Conservation (phyloP, 1,139 yeast genomes). For the Geotrichum klebahnii region DNA sequence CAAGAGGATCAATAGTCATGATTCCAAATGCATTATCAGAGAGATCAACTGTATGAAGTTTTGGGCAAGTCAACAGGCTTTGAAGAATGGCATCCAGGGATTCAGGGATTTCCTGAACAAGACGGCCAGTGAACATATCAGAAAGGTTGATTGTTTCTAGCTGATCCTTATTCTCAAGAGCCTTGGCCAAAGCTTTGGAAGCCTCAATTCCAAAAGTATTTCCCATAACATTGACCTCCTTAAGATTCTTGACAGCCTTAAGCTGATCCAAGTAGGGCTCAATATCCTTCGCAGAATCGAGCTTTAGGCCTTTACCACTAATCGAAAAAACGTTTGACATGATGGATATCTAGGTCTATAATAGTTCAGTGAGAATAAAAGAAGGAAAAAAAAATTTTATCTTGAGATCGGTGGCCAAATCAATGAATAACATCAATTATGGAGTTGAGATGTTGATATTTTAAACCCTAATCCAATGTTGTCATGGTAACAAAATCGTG, state of each 20-base stretch:
- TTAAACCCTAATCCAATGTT: not conserved
- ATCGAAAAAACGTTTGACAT: slow-evolving; percentile 45
- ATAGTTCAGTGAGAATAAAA: not conserved
- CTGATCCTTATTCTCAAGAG: slow-evolving; percentile 43
- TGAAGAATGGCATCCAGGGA: slow-evolving; percentile 71
- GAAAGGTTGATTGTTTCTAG: slow-evolving; percentile 72
- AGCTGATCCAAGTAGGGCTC: slow-evolving; percentile 59
- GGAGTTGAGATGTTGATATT: no score
- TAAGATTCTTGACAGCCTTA: slow-evolving; percentile 43
- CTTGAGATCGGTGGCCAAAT: slow-evolving; percentile 10
- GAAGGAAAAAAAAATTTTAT: not conserved
- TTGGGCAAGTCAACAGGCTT: slow-evolving; percentile 62
- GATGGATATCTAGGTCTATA: not conserved
- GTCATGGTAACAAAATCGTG: not conserved
- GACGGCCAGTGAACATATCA: slow-evolving; percentile 90
- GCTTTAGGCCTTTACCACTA: slow-evolving; percentile 72
- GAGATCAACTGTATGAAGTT: slow-evolving; percentile 69
- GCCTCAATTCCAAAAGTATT: slow-evolving; percentile 93
- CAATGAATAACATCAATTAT: no score
- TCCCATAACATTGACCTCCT: slow-evolving; percentile 77
- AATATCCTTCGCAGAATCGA: slow-evolving; percentile 67
- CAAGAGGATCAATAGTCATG: slow-evolving; percentile 91
- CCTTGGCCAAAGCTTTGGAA: slow-evolving; percentile 63
- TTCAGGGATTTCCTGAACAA: slow-evolving; percentile 90
- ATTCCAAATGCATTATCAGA: slow-evolving; percentile 97